phyloP scores from a whole-genome alignment of 2,329 filamentous ascomycete genomes.

The Verticillium nubilum region DNA sequence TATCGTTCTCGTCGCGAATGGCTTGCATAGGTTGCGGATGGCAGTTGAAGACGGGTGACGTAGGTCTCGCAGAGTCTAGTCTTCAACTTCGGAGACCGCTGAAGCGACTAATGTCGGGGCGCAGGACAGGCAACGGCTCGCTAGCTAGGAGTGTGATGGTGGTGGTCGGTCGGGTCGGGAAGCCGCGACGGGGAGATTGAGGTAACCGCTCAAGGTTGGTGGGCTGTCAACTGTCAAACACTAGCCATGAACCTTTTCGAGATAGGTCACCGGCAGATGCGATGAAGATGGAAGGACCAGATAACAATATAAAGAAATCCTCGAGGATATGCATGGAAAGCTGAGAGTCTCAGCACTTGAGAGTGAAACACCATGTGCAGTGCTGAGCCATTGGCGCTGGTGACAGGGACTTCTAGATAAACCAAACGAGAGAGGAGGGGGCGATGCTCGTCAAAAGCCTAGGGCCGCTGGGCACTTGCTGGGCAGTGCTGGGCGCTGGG shows the following conservation, averaged over 20 bases:
- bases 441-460: background rate
- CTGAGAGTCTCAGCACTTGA: background rate
- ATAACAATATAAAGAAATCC: background rate
- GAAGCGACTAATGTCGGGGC: background rate
- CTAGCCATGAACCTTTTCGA: background rate
- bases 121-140: background rate
- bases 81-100: background rate
- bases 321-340: background rate
- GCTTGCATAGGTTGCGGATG: background rate
- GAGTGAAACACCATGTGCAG: slow-evolving; percentile 3
- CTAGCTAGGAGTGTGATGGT: background rate
- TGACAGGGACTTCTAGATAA: background rate
- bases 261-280: background rate
- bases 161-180: background rate
- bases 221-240: background rate
- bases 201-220: background rate
- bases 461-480: background rate
- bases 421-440: background rate
- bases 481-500: background rate
- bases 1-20: background rate
- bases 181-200: background rate
- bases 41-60: background rate
- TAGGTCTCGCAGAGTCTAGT: background rate
- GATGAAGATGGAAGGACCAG: no score
- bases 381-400: background rate